Conservation (phyloP, 169 alveolate genomes). For the Cryptosporidium parvum region DNA sequence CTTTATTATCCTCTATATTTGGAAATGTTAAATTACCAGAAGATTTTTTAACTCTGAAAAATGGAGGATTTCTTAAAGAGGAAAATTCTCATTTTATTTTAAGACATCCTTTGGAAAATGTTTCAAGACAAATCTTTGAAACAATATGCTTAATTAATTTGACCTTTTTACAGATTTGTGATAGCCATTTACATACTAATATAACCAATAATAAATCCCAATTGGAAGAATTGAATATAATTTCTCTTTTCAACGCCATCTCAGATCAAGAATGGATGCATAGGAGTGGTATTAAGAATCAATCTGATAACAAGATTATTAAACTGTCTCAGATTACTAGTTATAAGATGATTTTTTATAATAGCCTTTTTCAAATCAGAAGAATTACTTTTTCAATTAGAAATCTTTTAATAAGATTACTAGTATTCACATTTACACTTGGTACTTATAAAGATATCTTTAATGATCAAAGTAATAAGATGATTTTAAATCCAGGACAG, state of each 20-base stretch:
- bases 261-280: conserved; percentile 55
- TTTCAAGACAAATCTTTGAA: conserved; percentile 11
- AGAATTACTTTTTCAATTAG: conserved; percentile 20
- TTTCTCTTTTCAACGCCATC: conserved; percentile 15
- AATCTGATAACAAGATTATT: not conserved
- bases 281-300: conserved; percentile 24
- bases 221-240: not conserved
- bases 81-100: not conserved
- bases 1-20: conserved; percentile 16
- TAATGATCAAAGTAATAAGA: not conserved
- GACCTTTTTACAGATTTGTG: not conserved
- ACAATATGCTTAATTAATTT: not conserved
- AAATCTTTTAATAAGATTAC: conserved; percentile 5
- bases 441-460: conserved; percentile 37
- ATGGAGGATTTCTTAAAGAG: conserved; percentile 42
- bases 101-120: conserved; percentile 33
- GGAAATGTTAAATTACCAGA: conserved; percentile 18
- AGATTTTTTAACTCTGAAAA: not conserved
- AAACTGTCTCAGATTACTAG: not conserved
- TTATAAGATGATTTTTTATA: not conserved
- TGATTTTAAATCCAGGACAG: not conserved
- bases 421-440: conserved; percentile 8
- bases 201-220: not conserved
- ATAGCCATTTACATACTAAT: too few relatives aligned
- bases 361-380: conserved; percentile 5